Percentiles rank a stretch among this genome's conserved stretches.
Conservation (phyloP, 495 filamentous ascomycete species). For the Daldinia vernicosa region DNA sequence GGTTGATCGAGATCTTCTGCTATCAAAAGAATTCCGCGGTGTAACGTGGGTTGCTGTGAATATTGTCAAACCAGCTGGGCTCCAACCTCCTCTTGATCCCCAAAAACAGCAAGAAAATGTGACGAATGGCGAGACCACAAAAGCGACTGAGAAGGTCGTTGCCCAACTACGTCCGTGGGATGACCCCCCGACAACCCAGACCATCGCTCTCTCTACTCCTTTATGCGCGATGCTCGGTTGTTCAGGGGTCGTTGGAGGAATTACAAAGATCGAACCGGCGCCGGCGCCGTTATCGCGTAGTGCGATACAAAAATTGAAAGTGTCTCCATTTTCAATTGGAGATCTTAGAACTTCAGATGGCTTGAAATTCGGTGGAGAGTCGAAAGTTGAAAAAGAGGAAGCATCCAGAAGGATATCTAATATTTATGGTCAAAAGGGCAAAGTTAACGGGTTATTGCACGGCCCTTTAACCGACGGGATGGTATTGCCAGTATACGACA, state of each 20-base stretch:
- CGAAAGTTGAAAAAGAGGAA: slow-evolving; percentile 76
- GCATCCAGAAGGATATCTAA: slow-evolving; percentile 64
- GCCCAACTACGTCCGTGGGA: slow-evolving; percentile 82
- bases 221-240: slow-evolving; percentile 76
- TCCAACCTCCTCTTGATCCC: slow-evolving; percentile 78
- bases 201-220: slow-evolving; percentile 77
- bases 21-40: slow-evolving; percentile 73
- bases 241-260: slow-evolving; percentile 81
- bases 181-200: slow-evolving; percentile 81
- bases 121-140: slow-evolving; percentile 59
- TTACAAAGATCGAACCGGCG: slow-evolving; percentile 80
- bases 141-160: slow-evolving; percentile 74
- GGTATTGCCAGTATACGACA: slow-evolving; percentile 63
- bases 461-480: slow-evolving; percentile 92
- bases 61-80: slow-evolving; percentile 78
- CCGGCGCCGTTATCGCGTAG: slow-evolving; percentile 48
- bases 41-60: slow-evolving; percentile 77
- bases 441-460: slow-evolving; percentile 70
- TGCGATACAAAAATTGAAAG: slow-evolving; percentile 65
- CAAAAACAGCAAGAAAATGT: slow-evolving; percentile 72
- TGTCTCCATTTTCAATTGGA: slow-evolving; percentile 77
- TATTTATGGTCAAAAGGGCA: slow-evolving; percentile 63
- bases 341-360: slow-evolving; percentile 64
- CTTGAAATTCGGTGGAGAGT: slow-evolving; percentile 88
- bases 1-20: slow-evolving; percentile 75